Evolutionary conservation across 1,284 basidiomycete species (phyloP).

Genomic region (Malassezia japonica): DNA sequence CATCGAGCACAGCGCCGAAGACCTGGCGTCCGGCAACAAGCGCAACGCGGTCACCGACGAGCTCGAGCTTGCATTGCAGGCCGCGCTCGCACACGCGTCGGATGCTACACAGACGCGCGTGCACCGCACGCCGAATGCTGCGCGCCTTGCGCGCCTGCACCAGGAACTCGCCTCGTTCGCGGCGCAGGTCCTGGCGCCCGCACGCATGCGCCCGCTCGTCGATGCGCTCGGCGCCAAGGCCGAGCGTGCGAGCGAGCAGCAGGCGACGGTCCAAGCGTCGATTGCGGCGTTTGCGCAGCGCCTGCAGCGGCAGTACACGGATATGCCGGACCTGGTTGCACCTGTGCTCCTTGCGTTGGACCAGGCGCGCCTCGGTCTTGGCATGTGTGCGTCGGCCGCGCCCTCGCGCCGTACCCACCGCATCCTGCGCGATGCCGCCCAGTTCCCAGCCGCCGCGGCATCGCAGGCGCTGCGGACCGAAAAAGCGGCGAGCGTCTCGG

Average conservation of each 20-base stretch:
- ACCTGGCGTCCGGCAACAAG: slow-evolving; percentile 57
- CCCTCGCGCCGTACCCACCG: not conserved
- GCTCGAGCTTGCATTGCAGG: slow-evolving; percentile 37
- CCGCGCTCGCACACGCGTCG: not conserved
- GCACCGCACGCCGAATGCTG: slow-evolving; percentile 51
- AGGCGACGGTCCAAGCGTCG: slow-evolving; percentile 46
- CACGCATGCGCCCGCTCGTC: slow-evolving; percentile 7
- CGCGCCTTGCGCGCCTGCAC: slow-evolving; percentile 67
- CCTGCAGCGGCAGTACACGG: slow-evolving; percentile 49
- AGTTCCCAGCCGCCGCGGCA: slow-evolving; percentile 3
- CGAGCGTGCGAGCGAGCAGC: slow-evolving; percentile 15
- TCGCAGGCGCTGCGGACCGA: not conserved
- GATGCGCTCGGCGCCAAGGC: slow-evolving; percentile 1
- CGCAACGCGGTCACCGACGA: slow-evolving; percentile 53
- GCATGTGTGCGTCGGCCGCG: slow-evolving; percentile 48
- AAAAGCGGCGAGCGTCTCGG: not conserved
- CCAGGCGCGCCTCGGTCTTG: slow-evolving; percentile 66
- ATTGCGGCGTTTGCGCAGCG: slow-evolving; percentile 51
- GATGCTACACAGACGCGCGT: not conserved
- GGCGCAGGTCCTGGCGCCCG: slow-evolving; percentile 23
- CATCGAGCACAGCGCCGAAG: slow-evolving; percentile 58
- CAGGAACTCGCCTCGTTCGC: slow-evolving; percentile 56
- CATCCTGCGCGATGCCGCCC: not conserved
- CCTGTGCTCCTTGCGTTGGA: slow-evolving; percentile 60
- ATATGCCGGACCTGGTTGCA: slow-evolving; percentile 60